Evolutionary conservation across 202 grass and related monocot species (phyloP).

Genomic region (Panicum hallii): DNA sequence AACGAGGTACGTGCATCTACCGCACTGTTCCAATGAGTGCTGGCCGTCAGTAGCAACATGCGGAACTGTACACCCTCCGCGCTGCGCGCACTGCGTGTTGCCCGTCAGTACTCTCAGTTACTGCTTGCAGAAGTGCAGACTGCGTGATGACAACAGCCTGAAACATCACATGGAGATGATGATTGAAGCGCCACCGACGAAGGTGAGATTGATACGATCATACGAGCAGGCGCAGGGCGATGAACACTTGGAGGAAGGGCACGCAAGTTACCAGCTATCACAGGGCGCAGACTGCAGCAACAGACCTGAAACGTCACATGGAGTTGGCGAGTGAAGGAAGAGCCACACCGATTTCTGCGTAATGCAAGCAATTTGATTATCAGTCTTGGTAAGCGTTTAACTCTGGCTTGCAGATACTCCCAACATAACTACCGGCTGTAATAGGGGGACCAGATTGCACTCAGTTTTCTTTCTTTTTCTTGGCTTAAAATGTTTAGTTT

Average conservation of each 20-base stretch:
- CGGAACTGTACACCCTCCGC: neutral
- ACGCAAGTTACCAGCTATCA: no score
- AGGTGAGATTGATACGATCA: neutral
- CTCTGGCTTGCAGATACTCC: neutral
- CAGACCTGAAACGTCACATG: no score
- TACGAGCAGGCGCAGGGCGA: neutral
- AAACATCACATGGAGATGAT: conserved; percentile 15
- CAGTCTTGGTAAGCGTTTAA: neutral
- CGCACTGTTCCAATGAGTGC: neutral
- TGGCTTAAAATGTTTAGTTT: neutral
- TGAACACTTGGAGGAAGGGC: no score
- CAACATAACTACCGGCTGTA: neutral
- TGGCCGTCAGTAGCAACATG: neutral
- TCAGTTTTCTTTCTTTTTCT: neutral
- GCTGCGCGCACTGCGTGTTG: neutral
- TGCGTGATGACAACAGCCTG: no score
- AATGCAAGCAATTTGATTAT: neutral
- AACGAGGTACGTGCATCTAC: neutral
- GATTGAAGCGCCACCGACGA: neutral
- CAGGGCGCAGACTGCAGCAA: no score
- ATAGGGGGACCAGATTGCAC: neutral
- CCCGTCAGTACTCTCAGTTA: neutral
- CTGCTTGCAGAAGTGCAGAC: neutral
- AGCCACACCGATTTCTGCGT: neutral
- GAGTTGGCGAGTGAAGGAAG: no score